Conservation (phyloP, 805 yeast genomes). For the Candida takata region DNA sequence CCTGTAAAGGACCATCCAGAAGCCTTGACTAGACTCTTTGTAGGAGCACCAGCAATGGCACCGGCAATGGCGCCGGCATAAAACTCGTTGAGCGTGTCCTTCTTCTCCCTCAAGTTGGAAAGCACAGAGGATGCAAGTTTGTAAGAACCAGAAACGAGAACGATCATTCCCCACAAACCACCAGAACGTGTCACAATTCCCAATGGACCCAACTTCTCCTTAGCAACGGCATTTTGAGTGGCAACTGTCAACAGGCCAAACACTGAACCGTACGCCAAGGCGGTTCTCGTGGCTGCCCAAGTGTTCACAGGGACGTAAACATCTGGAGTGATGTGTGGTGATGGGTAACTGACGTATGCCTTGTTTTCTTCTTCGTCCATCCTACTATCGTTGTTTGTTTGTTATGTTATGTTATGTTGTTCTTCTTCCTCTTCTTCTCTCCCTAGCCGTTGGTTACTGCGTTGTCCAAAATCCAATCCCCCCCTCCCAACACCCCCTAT, state of each 20-base stretch:
- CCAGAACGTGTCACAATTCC: constrained; percentile 21
- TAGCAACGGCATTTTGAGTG: constrained; percentile 38
- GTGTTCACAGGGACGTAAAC: constrained; percentile 54
- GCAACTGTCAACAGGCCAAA: constrained; percentile 45
- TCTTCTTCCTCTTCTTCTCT: no score
- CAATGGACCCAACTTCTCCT: constrained; percentile 34
- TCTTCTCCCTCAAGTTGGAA: constrained; percentile 55
- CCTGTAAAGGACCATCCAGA: constrained; percentile 40
- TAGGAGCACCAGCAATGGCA: constrained; percentile 29
- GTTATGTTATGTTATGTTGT: no score
- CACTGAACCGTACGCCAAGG: constrained; percentile 37
- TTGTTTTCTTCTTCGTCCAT: neutral
- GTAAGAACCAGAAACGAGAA: constrained; percentile 45
- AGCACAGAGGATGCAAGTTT: constrained; percentile 35
- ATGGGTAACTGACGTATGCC: constrained; percentile 15
- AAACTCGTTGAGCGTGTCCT: constrained; percentile 55
- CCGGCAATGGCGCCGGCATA: constrained; percentile 43
- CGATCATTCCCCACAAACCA: constrained; percentile 33
- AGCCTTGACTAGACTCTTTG: constrained; percentile 31
- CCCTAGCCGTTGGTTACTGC: no score
- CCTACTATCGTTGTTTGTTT: no score
- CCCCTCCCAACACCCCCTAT: no score
- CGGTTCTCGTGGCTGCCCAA: constrained; percentile 38
- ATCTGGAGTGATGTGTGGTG: constrained; percentile 24
- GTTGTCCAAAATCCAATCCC: no score